Evolutionary conservation across 352 stramenopile species (phyloP), one percentile per base, ranked within the genome.

Genomic region (Pythium dissimile): DNA sequence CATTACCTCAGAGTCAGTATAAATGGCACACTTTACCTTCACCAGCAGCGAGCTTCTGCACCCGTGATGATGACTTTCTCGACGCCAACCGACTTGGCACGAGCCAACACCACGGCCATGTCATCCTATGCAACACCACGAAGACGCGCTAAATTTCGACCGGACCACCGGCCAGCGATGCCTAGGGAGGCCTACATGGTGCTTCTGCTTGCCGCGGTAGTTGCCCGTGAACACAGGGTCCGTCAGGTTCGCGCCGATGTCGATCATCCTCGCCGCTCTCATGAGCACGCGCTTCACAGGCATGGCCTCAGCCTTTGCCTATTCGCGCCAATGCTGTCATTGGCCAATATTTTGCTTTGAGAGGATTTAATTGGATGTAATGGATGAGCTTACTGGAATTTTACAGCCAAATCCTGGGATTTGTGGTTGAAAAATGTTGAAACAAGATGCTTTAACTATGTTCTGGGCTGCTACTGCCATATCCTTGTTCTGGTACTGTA

Each of bases 21-120:
- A 53, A 31, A 18, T 26, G 23, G 23, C 18, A 20, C 30, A 11
- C 9, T 18, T n/a, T 11, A n/a, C n/a, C n/a, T n/a, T n/a, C n/a
- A n/a, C n/a, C n/a, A n/a, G n/a, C n/a, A n/a, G 8, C 9, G 13
- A 11, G 13, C 8, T 15, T 23, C 1, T 41, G 12, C 37, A 80
- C 86, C 89, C 26, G 95, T 98, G 30, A 97, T 64, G 37, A 98
- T 94, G 48, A 98, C 92, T 54, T 92, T 89, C 8, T 95, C 73
- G 18, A 98, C 86, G n/a, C 92, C 86, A 11, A 70, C 72, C 18
- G 63, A 34, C 31, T 86, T 86, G 16, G 95, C 86, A 45, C 97
- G 89, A 52, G 82, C 59, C 9, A 99, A 54, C 44, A 99, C 78
- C 1, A 72, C 57, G 26, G 88, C 66, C 23, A 98, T 75, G 72